These are phyloP conservation scores for Ceratocystis cacaofunesta DNA, from an alignment of 2,329 filamentous ascomycete genomes.

Conservation along the genomic window DNA sequence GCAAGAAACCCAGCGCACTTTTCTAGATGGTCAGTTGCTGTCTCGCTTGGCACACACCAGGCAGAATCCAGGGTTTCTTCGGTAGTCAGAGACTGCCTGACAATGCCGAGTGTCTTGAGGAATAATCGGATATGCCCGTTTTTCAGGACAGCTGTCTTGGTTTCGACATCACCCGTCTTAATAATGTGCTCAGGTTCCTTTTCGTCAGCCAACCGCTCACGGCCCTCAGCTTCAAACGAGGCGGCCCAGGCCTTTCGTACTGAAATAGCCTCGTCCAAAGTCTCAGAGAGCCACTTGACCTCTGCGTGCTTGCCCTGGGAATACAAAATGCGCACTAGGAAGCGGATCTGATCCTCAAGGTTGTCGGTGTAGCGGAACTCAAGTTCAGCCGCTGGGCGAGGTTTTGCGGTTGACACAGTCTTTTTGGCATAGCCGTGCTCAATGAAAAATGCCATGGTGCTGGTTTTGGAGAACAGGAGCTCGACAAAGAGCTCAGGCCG, in stretches of 20 bases:
- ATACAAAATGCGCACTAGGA: constrained; percentile 64
- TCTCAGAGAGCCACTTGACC: constrained; percentile 66
- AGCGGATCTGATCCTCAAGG: constrained; percentile 56
- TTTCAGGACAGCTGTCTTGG: constrained; percentile 66
- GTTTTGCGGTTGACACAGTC: constrained; percentile 42
- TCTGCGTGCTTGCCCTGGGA: constrained; percentile 64
- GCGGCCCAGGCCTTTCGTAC: constrained; percentile 67
- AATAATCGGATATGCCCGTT: constrained; percentile 78
- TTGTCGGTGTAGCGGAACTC: constrained; percentile 63
- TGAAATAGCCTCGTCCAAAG: constrained; percentile 50
- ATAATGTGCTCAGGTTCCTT: constrained; percentile 28
- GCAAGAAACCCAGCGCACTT: constrained; percentile 41
- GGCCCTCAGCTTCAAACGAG: constrained; percentile 44
- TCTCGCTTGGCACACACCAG: constrained; percentile 59
- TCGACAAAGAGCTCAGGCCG: constrained; percentile 77
- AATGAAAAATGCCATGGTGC: constrained; percentile 67
- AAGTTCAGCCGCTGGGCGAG: constrained; percentile 62
- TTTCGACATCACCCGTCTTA: constrained; percentile 48
- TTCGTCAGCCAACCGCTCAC: constrained; percentile 11
- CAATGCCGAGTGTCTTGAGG: constrained; percentile 60
- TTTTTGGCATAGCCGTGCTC: constrained; percentile 81
- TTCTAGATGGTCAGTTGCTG: constrained; percentile 50
- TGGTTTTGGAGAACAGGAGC: constrained; percentile 87
- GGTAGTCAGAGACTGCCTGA: constrained; percentile 36
- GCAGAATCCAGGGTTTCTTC: constrained; percentile 61